Evolutionary conservation across 2,329 filamentous ascomycete species (phyloP).

Genomic region (Paecilomyces sp.): DNA sequence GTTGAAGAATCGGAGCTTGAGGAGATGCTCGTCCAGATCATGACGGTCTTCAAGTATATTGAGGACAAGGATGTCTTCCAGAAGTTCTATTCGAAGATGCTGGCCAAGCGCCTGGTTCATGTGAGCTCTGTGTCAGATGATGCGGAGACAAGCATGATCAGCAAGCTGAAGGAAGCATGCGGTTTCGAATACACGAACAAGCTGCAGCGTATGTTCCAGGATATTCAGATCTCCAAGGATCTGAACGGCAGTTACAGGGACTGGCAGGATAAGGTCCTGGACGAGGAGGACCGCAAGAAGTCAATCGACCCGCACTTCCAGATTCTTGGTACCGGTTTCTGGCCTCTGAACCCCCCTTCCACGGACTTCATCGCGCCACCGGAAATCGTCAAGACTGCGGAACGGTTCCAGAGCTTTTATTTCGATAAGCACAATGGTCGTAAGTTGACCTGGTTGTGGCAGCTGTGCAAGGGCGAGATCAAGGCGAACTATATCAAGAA

Average conservation of each 20-base stretch:
- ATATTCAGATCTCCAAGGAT: slow-evolving; percentile 98
- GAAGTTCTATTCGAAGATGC: slow-evolving; percentile 96
- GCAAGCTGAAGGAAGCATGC: slow-evolving; percentile 96
- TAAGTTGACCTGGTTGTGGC: slow-evolving; percentile 97
- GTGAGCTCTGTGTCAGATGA: slow-evolving; percentile 94
- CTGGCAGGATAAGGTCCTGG: slow-evolving; percentile 60
- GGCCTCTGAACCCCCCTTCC: slow-evolving; percentile 80
- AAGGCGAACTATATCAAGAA: slow-evolving; percentile 87
- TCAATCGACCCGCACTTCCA: slow-evolving; percentile 82
- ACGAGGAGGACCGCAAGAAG: slow-evolving; percentile 58
- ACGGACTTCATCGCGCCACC: slow-evolving; percentile 83
- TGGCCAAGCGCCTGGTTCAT: slow-evolving; percentile 89
- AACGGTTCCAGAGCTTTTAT: slow-evolving; percentile 87
- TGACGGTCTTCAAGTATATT: slow-evolving; percentile 99
- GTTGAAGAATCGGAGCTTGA: slow-evolving; percentile 93
- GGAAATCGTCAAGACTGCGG: slow-evolving; percentile 78
- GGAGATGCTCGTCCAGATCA: slow-evolving; percentile 80
- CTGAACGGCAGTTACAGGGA: slow-evolving; percentile 85
- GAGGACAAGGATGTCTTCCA: slow-evolving; percentile 99
- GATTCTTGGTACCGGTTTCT: slow-evolving; percentile 92
- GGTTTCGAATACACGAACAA: slow-evolving; percentile 99
- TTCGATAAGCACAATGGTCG: slow-evolving; percentile 93
- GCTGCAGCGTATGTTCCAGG: slow-evolving; percentile 98
- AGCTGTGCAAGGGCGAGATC: slow-evolving; percentile 94
- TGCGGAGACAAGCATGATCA: slow-evolving; percentile 98